A percentile compares a stretch with the other conserved stretches of the same genome.
Conservation (phyloP, 129 eudicot species). For the Centaurea solstitialis region DNA sequence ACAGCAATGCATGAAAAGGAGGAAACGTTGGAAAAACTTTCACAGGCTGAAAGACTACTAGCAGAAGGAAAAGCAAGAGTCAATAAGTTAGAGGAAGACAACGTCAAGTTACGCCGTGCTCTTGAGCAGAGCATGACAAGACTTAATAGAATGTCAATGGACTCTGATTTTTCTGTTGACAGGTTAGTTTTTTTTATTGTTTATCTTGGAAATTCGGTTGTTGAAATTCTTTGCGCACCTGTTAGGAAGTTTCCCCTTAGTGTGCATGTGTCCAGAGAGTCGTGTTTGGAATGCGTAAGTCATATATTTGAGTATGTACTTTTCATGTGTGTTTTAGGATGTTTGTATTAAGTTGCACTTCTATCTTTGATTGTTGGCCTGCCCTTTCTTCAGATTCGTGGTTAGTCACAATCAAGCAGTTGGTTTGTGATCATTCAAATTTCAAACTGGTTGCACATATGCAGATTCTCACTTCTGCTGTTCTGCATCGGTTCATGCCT, state of each 20-base stretch:
- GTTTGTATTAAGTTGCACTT: conserved; percentile 9
- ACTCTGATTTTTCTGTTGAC: conserved; percentile 93
- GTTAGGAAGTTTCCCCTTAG: background rate
- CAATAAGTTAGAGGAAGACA: conserved; percentile 90
- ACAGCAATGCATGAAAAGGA: conserved; percentile 66
- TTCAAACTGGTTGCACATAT: too few species aligned
- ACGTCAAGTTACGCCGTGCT: conserved; percentile 87
- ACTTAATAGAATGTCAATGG: conserved; percentile 97
- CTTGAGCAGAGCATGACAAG: conserved; percentile 99
- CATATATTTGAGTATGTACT: conserved; percentile 1
- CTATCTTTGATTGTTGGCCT: background rate
- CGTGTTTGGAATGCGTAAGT: background rate
- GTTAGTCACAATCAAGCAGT: too few species aligned
- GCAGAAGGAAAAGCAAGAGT: conserved; percentile 76
- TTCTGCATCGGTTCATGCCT: too few species aligned
- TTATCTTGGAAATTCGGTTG: background rate
- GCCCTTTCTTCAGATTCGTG: background rate
- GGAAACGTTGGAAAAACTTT: conserved; percentile 53
- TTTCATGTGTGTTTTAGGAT: background rate
- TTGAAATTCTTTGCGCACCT: background rate
- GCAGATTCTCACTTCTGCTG: too few species aligned
- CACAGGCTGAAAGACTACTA: conserved; percentile 59
- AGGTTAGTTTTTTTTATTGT: conserved; percentile 46
- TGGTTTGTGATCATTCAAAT: too few species aligned
- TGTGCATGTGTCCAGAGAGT: background rate